Evolutionary conservation across 2,329 filamentous ascomycete genomes (phyloP).

Genomic region (Stemphylium lycopersici): DNA sequence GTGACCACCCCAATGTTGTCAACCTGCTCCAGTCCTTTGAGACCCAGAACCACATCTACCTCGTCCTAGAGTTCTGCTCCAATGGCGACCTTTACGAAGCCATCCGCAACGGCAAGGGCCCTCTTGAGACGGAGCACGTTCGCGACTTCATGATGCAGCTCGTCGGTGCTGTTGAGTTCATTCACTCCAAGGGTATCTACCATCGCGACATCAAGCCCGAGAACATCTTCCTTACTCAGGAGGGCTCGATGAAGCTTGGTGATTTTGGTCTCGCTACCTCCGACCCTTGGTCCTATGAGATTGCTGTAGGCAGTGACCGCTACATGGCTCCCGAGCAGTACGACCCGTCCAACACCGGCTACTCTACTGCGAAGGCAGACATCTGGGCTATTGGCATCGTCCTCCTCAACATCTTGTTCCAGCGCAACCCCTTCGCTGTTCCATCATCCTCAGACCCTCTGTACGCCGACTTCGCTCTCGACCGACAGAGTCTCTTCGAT

Average conservation of each 20-base stretch:
- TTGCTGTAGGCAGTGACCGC: slow-evolving; percentile 93
- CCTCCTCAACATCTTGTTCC: slow-evolving; percentile 94
- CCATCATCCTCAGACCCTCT: slow-evolving; percentile 90
- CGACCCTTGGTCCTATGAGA: slow-evolving; percentile 88
- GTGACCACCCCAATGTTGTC: slow-evolving; percentile 87
- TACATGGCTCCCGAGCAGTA: slow-evolving; percentile 99
- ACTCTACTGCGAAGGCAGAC: slow-evolving; percentile 91
- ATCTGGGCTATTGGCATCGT: slow-evolving; percentile 98
- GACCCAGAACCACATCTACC: slow-evolving; percentile 85
- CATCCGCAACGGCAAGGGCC: slow-evolving; percentile 85
- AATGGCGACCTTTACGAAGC: slow-evolving; percentile 98
- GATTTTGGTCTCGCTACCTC: slow-evolving; percentile 94
- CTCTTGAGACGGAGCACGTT: slow-evolving; percentile 93
- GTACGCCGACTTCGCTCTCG: slow-evolving; percentile 89
- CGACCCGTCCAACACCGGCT: slow-evolving; percentile 83
- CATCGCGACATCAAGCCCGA: slow-evolving; percentile 99
- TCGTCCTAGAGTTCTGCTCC: slow-evolving; percentile 93
- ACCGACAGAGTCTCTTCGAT: slow-evolving; percentile 95
- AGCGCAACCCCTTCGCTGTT: slow-evolving; percentile 91
- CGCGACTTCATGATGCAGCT: slow-evolving; percentile 97
- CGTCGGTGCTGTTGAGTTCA: slow-evolving; percentile 84
- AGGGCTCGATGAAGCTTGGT: slow-evolving; percentile 91
- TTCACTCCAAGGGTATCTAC: slow-evolving; percentile 89
- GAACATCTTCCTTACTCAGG: slow-evolving; percentile 92
- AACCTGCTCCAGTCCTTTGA: slow-evolving; percentile 91